Percentiles rank a stretch among this genome's conserved stretches.
Conservation (phyloP, 1,139 yeast genomes). For the Diutina mesorugosa region DNA sequence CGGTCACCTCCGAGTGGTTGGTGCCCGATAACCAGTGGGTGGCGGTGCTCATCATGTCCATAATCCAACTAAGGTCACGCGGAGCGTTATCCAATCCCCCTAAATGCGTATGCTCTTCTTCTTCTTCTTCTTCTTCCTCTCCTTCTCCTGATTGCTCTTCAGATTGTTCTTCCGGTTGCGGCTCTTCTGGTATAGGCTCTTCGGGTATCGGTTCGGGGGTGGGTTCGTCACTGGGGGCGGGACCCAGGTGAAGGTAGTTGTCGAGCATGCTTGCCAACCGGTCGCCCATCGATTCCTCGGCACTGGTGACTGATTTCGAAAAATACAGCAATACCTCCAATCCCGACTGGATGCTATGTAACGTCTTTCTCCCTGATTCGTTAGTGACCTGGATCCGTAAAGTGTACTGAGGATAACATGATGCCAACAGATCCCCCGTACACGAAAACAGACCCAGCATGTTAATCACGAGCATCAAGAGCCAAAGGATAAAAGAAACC, state of each 20-base stretch:
- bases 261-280: neutral
- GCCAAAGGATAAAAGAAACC: neutral
- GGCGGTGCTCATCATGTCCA: neutral
- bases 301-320: neutral
- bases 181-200: neutral
- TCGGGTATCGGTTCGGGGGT: neutral
- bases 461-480: slow-evolving; percentile 1
- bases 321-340: neutral
- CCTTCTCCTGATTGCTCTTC: neutral
- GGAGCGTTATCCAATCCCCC: neutral
- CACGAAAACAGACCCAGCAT: neutral
- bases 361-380: neutral
- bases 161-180: neutral
- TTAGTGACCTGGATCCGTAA: neutral
- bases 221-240: neutral
- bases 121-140: neutral
- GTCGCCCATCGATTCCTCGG: neutral
- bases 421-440: neutral
- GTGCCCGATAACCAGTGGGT: neutral
- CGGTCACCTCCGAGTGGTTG: neutral
- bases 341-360: neutral
- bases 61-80: neutral
- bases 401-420: neutral
- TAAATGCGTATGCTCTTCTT: neutral
- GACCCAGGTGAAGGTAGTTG: neutral